Base-by-base conservation (phyloP, 371 early-diverging fungal species). In the Lichtheimia ramosa region DNA sequence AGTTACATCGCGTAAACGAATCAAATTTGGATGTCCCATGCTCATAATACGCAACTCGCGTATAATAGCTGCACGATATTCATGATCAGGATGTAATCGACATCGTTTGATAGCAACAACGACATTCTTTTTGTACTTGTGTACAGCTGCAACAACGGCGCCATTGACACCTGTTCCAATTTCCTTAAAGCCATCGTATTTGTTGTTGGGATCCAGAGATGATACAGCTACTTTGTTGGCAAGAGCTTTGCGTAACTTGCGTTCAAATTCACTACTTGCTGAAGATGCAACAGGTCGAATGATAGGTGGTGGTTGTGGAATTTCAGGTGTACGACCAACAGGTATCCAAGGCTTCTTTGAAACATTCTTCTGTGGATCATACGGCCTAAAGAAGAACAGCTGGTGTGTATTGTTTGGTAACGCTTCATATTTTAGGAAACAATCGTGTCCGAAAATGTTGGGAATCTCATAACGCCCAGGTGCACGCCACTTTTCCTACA, bases 131-230 rank as follows among this genome's bases (percentile, higher is more conserved):
- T 58, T 65, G 51, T 65, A 73, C 25, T 74, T 70, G 42, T 66
- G 71, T 14, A 62, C 43, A 16, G 73, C 79, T 18, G 64, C 60
- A 8, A 79, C 68, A 14, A 79, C 79, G 15, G 79, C 71, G 10
- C 79, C 79, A 68, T 79, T 79, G 50, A 79, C 79, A 51, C 75
- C 78, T 23, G 79, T 75, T 53, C 79, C 79, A 49, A 79, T 70
- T 49, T 75, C 75, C 41, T 69, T 70, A 25, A 73, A 75, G 41
- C 67, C 66, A 16, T 60, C 60, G 51, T 73, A 79, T 40, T 71
- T 66, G 42, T 63, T 51, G 41, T 59, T 51, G 2, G 79, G 79
- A 59, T 79, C 75, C 16, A 69, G 62, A 16, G 71, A 64, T 24
- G 69, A 67, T 21, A 75, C 61, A 43, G 69, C 41, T 13, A 75